A percentile compares a stretch with the other conserved stretches of the same genome.
Evolutionary conservation across 805 yeast genomes (phyloP).

Genomic region (Wickerhamia fluorescens): DNA sequence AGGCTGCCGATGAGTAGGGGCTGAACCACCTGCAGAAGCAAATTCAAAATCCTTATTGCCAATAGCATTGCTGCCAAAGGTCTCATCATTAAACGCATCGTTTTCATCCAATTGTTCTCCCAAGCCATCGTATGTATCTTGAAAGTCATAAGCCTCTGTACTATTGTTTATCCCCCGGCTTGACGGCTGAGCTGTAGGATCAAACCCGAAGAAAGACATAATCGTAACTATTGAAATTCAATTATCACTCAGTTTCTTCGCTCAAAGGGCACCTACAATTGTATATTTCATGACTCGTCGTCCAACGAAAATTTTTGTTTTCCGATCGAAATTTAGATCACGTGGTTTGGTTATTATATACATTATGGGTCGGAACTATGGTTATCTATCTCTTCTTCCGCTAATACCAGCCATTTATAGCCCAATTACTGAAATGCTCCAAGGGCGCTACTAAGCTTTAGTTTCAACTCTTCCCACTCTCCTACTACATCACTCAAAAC

Average conservation of each 20-base stretch:
- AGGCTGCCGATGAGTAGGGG: conserved; percentile 5
- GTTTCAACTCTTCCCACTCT: conserved; percentile 88
- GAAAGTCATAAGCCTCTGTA: conserved; percentile 56
- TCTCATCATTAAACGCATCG: conserved; percentile 75
- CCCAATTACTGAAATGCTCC: conserved; percentile 54
- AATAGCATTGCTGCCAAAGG: conserved; percentile 53
- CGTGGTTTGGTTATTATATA: too few species aligned
- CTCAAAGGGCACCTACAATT: too few species aligned
- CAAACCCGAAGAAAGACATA: conserved; percentile 68
- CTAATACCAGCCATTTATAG: too few species aligned
- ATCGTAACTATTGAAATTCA: neutral
- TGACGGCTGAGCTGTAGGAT: conserved; percentile 37
- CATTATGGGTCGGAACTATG: too few species aligned
- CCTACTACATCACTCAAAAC: conserved; percentile 75
- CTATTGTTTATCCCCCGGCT: conserved; percentile 7
- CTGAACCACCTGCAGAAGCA: conserved; percentile 5
- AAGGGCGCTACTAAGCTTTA: conserved; percentile 73
- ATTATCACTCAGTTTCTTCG: too few species aligned
- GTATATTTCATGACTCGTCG: too few species aligned
- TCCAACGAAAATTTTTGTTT: too few species aligned
- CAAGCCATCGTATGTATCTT: conserved; percentile 75
- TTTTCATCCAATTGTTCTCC: conserved; percentile 63
- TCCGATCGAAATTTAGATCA: too few species aligned
- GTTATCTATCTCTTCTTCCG: too few species aligned
- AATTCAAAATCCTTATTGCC: conserved; percentile 49